Evolutionary conservation across 2,329 filamentous ascomycete species (phyloP).

Genomic region (Dactylellina sp.): DNA sequence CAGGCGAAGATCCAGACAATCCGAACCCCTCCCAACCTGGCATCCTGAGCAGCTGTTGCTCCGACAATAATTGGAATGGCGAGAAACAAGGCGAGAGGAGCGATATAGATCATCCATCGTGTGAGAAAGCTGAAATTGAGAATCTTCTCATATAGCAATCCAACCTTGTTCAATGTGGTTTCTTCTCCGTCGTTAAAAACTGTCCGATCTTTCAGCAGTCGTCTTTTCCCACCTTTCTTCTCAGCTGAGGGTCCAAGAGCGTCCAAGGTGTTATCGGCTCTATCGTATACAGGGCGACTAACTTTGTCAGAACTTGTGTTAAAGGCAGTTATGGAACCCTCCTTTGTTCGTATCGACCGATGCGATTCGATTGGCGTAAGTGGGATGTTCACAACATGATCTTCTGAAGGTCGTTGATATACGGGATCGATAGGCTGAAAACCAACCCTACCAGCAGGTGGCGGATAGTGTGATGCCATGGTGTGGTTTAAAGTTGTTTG

Average conservation of each 20-base stretch:
- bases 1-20: slow-evolving; percentile 73
- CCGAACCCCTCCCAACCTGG: slow-evolving; percentile 62
- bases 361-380: slow-evolving; percentile 68
- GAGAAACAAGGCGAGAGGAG: slow-evolving; percentile 73
- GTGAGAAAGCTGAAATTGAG: slow-evolving; percentile 74
- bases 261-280: slow-evolving; percentile 32
- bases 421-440: slow-evolving; percentile 47
- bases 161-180: slow-evolving; percentile 73
- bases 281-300: slow-evolving; percentile 21
- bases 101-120: slow-evolving; percentile 76
- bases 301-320: slow-evolving; percentile 39
- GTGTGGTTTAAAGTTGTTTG: not conserved
- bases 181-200: slow-evolving; percentile 65
- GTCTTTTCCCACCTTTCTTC: slow-evolving; percentile 34
- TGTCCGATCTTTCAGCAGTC: slow-evolving; percentile 33
- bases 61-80: slow-evolving; percentile 72
- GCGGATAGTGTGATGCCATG: slow-evolving; percentile 51
- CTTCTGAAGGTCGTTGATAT: slow-evolving; percentile 54
- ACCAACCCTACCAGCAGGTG: slow-evolving; percentile 41
- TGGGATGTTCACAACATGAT: slow-evolving; percentile 67
- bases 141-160: slow-evolving; percentile 74
- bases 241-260: slow-evolving; percentile 32
- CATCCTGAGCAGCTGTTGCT: slow-evolving; percentile 60
- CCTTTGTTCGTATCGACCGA: slow-evolving; percentile 41
- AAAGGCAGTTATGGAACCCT: slow-evolving; percentile 31